Evolutionary conservation across 768 basidiomycete species (phyloP), one percentile per base, ranked within the genome.

Genomic region (Hydnomerulius pinastri): DNA sequence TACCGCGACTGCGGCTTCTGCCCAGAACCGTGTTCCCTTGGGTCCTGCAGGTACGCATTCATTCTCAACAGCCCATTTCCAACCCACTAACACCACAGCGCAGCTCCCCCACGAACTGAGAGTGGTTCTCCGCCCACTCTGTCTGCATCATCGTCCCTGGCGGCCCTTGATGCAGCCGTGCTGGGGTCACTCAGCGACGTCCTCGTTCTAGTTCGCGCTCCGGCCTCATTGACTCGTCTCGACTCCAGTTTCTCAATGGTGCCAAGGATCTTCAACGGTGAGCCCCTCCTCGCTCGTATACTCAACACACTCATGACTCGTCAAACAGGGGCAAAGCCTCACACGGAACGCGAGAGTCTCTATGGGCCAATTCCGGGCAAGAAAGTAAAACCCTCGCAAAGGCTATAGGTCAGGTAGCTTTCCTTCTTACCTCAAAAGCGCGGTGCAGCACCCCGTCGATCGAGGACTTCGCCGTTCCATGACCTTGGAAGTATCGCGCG

Each of bases 311-410:
- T 58, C 43, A 61, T 17, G 10, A 27, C n/a, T 25, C 24, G 21
- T 21, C 21, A 25, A 27, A 17, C 30, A 62, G 62, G 2, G 27
- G 27, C 48, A n/a, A 23, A 25, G 21, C 38, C 28, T 2, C 33
- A 27, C 21, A 35, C 12, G 25, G 24, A 53, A 36, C 49, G 41
- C 32, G 46, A 46, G 18, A 54, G 42, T 21, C 32, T 50, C 29
- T 61, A 52, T n/a, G 28, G 43, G 33, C 40, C 53, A 12, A 55
- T 52, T 2, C 12, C 25, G 18, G 50, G 28, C 35, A 39, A 20
- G 24, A 35, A 4, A 7, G 27, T 45, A 17, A 61, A 57, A 37
- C 61, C 61, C 30, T 53, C 62, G 35, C 54, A 49, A 35, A 56
- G 60, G 18, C 35, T 63, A 39, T 63, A 62, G 48, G 36, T 36